phyloP scores from a whole-genome alignment of 1,284 basidiomycete species.

The Thecaphora thlaspeos region DNA sequence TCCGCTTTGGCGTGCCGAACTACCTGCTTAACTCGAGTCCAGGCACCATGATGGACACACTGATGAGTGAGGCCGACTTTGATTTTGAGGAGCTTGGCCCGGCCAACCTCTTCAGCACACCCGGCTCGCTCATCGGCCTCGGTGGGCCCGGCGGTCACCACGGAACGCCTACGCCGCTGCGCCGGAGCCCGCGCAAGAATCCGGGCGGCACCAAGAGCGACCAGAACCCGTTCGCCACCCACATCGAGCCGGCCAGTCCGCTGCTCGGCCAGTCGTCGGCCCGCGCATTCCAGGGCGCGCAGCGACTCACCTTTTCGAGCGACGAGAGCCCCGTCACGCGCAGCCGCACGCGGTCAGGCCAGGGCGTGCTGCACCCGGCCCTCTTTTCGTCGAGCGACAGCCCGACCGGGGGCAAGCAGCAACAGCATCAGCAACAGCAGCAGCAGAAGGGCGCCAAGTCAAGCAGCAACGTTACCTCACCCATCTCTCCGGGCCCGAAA shows the following conservation, averaged over 20 bases:
- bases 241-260: constrained; percentile 8
- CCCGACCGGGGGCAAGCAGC: background rate
- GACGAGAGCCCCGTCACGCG: constrained; percentile 40
- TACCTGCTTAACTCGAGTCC: constrained; percentile 52
- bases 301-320: constrained; percentile 8
- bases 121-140: constrained; percentile 15
- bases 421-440: no score
- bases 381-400: constrained; percentile 37
- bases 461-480: constrained; percentile 41
- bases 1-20: constrained; percentile 41
- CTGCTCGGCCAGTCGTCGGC: constrained; percentile 3
- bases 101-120: constrained; percentile 24
- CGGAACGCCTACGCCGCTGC: constrained; percentile 20
- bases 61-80: constrained; percentile 48
- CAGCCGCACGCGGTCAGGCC: constrained; percentile 26
- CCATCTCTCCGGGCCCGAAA: constrained; percentile 22
- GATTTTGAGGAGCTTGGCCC: constrained; percentile 42
- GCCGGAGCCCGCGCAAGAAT: constrained; percentile 54
- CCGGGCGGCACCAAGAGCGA: constrained; percentile 42
- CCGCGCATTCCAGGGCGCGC: background rate
- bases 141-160: constrained; percentile 1
- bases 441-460: constrained; percentile 12
- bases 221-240: constrained; percentile 51
- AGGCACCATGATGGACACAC: constrained; percentile 46
- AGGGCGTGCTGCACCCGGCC: constrained; percentile 27